Conservation (phyloP, 2,329 filamentous ascomycete species). For the Nigrograna mackinnonii region DNA sequence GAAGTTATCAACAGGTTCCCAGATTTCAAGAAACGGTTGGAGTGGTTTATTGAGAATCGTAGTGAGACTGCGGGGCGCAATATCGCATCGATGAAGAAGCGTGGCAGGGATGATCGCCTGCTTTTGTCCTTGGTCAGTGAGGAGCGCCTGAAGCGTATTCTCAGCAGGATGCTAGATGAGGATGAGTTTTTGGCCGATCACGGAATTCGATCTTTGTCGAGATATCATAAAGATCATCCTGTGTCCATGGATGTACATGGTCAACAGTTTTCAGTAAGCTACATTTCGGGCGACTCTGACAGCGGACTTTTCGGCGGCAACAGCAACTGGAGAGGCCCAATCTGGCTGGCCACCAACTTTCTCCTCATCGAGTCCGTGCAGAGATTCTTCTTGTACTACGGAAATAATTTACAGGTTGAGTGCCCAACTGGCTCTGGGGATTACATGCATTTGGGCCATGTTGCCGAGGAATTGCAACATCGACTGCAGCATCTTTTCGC, state of each 20-base stretch:
- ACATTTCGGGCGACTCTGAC: conserved; percentile 94
- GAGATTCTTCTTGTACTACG: conserved; percentile 95
- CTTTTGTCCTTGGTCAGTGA: conserved; percentile 90
- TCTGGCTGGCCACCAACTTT: conserved; percentile 97
- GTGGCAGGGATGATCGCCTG: conserved; percentile 87
- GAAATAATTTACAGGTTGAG: conserved; percentile 83
- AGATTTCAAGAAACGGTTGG: conserved; percentile 86
- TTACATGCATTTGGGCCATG: conserved; percentile 92
- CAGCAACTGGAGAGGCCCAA: conserved; percentile 94
- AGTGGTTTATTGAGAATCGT: conserved; percentile 92
- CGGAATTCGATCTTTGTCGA: conserved; percentile 89
- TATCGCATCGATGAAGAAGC: conserved; percentile 88
- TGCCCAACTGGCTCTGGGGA: conserved; percentile 93
- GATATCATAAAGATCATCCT: conserved; percentile 85
- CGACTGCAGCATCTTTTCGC: conserved; percentile 90
- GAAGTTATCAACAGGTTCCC: conserved; percentile 91
- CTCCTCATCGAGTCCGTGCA: conserved; percentile 92
- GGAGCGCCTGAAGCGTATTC: conserved; percentile 85
- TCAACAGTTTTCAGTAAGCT: conserved; percentile 83
- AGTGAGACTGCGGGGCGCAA: conserved; percentile 88
- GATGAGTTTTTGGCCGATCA: conserved; percentile 89
- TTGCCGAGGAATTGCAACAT: conserved; percentile 94
- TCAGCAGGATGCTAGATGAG: conserved; percentile 91
- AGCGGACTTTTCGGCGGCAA: conserved; percentile 95
- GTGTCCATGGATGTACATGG: conserved; percentile 96